phyloP scores from a whole-genome alignment of 768 basidiomycete species.

The Gelatoporia subvermispora region DNA sequence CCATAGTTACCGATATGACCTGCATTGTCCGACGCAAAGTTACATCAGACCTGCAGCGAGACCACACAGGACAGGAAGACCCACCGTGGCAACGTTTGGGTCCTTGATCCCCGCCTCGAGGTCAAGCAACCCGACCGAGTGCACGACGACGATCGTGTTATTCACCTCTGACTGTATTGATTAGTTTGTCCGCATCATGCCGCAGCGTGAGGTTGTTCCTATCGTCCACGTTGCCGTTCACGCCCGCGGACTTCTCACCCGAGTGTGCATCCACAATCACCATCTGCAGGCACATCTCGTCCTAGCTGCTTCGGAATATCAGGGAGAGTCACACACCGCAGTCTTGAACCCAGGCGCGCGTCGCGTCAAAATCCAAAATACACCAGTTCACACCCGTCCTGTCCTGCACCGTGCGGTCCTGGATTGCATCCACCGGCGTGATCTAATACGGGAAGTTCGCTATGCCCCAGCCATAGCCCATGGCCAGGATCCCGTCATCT shows the following conservation, averaged over 20 bases:
- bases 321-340: neutral
- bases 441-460: conserved; percentile 75
- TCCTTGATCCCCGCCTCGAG: neutral
- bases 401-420: conserved; percentile 62
- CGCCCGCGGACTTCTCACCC: conserved; percentile 80
- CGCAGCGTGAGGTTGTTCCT: conserved; percentile 70
- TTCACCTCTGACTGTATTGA: conserved; percentile 59
- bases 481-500: conserved; percentile 64
- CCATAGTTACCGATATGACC: conserved; percentile 30
- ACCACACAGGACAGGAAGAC: no score
- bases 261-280: conserved; percentile 84
- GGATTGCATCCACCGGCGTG: conserved; percentile 79
- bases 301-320: no score
- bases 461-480: conserved; percentile 81
- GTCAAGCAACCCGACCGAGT: neutral
- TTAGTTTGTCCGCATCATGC: conserved; percentile 66
- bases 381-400: conserved; percentile 16
- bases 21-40: no score
- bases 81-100: no score
- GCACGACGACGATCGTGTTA: neutral
- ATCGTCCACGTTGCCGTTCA: conserved; percentile 77
- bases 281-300: conserved; percentile 31
- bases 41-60: no score
- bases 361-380: conserved; percentile 46
- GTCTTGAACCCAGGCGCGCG: neutral